phyloP scores from a whole-genome alignment of 2,329 filamentous ascomycete genomes.

The Paramyrothecium sp. region DNA sequence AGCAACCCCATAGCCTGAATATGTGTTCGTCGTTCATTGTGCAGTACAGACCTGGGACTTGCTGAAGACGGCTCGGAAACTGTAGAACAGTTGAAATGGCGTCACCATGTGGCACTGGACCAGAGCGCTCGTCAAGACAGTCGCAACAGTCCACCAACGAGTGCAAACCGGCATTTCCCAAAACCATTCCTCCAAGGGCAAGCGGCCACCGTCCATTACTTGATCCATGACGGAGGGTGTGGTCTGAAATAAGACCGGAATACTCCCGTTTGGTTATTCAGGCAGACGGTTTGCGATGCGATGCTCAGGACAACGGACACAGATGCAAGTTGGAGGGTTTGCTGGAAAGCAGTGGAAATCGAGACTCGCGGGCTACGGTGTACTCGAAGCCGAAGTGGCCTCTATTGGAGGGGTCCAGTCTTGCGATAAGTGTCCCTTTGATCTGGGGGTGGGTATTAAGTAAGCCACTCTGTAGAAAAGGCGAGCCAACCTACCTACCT shows the following conservation, averaged over 20 bases:
- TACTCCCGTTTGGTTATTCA: not conserved
- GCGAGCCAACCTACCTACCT: too few relatives aligned
- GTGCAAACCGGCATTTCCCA: constrained; percentile 98
- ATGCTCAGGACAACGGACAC: not conserved
- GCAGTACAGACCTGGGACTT: constrained; percentile 75
- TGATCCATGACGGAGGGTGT: constrained; percentile 46
- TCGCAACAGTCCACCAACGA: constrained; percentile 94
- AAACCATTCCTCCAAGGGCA: constrained; percentile 96
- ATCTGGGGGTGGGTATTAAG: too few relatives aligned
- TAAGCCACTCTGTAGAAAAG: too few relatives aligned
- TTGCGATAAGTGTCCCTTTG: not conserved
- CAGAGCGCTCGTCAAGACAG: constrained; percentile 80
- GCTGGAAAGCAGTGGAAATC: not conserved
- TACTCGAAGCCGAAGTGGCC: not conserved
- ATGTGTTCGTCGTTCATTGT: not conserved
- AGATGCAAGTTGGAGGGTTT: not conserved
- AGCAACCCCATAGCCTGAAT: constrained; percentile 7
- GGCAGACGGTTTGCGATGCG: not conserved
- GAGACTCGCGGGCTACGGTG: not conserved
- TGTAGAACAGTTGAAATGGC: constrained; percentile 96
- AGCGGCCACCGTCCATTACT: constrained; percentile 58
- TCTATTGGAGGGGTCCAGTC: not conserved
- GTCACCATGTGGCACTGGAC: constrained; percentile 93
- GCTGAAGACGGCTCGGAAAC: constrained; percentile 84
- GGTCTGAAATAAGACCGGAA: not conserved